phyloP scores from a whole-genome alignment of 208 protist species.

The Naegleria lovaniensis region DNA sequence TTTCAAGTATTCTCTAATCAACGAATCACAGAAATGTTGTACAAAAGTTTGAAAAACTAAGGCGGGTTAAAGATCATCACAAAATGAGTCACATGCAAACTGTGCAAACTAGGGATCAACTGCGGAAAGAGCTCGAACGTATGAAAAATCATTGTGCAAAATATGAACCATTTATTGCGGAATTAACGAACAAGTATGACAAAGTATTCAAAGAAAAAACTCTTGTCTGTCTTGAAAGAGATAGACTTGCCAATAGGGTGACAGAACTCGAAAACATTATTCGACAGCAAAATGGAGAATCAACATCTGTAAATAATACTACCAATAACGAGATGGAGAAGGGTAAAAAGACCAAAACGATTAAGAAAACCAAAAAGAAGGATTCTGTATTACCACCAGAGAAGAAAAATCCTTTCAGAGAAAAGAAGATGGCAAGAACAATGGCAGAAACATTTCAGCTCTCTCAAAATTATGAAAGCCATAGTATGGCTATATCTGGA shows the following conservation, averaged over 20 bases:
- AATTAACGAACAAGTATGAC: slow-evolving; percentile 48
- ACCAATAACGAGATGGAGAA: not conserved
- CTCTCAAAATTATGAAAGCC: slow-evolving; percentile 44
- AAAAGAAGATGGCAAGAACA: slow-evolving; percentile 18
- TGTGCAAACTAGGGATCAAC: slow-evolving; percentile 69
- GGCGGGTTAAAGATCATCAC: slow-evolving; percentile 78
- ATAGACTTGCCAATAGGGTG: slow-evolving; percentile 36
- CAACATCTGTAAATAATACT: not conserved
- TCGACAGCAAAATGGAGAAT: not conserved
- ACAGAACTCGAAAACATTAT: slow-evolving; percentile 26
- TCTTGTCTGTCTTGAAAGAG: slow-evolving; percentile 51
- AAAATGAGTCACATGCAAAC: slow-evolving; percentile 70
- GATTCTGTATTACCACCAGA: slow-evolving; percentile 10
- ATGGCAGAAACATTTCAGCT: slow-evolving; percentile 33
- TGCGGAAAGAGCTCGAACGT: slow-evolving; percentile 62
- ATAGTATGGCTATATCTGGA: slow-evolving; percentile 72
- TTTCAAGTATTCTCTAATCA: slow-evolving; percentile 70
- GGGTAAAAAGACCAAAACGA: not conserved
- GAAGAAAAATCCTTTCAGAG: slow-evolving; percentile 44
- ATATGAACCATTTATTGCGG: slow-evolving; percentile 51
- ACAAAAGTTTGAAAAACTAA: slow-evolving; percentile 63
- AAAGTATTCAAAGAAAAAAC: slow-evolving; percentile 63
- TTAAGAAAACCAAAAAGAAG: slow-evolving; percentile 13
- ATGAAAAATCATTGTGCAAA: slow-evolving; percentile 61
- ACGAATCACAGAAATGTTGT: slow-evolving; percentile 59